Percentiles rank a stretch among this genome's conserved stretches.
These are phyloP conservation scores for Colletotrichum viniferum DNA, from an alignment of 2,329 filamentous ascomycete species.

Conservation along the genomic window DNA sequence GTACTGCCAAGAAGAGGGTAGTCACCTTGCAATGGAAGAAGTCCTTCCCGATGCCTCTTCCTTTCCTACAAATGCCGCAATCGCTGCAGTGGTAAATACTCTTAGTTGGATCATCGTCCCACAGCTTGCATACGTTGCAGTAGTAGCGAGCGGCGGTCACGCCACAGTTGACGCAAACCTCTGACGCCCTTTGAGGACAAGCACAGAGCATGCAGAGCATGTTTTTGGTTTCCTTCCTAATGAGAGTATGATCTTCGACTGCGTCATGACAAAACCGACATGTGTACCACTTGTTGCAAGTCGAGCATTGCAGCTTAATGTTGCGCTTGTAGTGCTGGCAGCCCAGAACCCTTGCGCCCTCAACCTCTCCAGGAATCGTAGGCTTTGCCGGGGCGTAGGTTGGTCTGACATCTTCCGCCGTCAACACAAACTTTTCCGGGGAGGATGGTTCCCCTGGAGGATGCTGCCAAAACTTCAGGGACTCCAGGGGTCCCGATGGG, in stretches of 20 bases:
- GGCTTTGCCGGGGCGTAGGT: constrained; percentile 66
- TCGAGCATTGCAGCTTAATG: constrained; percentile 92
- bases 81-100: constrained; percentile 96
- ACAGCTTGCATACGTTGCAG: constrained; percentile 92
- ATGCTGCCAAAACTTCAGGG: constrained; percentile 64
- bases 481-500: constrained; percentile 52
- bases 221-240: constrained; percentile 83
- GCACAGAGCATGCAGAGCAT: constrained; percentile 98
- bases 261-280: constrained; percentile 94
- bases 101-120: constrained; percentile 91
- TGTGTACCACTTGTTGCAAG: constrained; percentile 90
- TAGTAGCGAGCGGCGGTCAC: constrained; percentile 86
- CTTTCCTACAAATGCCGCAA: constrained; percentile 92
- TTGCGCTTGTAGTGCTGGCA: constrained; percentile 95
- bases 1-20: constrained; percentile 5
- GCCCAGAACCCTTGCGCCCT: constrained; percentile 59
- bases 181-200: constrained; percentile 80
- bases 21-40: constrained; percentile 96
- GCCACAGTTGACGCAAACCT: constrained; percentile 79
- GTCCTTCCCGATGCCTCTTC: constrained; percentile 91
- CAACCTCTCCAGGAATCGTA: constrained; percentile 49
- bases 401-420: constrained; percentile 66
- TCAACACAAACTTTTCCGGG: constrained; percentile 53
- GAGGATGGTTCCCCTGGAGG: constrained; percentile 42
- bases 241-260: constrained; percentile 77